Evolutionary conservation across 225 moss, liverwort and hornwort genomes (phyloP), one percentile per base, ranked within the genome.

Genomic region (Physcomitrellopsis africana): DNA sequence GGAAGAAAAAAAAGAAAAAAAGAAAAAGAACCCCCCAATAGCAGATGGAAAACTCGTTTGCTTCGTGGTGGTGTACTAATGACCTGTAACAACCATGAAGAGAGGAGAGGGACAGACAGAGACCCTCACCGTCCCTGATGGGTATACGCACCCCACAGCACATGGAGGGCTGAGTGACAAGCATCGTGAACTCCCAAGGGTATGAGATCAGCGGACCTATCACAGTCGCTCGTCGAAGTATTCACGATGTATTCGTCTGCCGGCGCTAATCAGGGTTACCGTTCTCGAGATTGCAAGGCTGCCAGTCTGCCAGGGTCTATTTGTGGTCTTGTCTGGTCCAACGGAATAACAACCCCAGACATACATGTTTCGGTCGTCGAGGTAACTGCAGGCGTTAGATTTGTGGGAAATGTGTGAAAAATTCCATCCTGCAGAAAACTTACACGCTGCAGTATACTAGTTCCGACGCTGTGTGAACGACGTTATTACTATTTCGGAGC

Each of bases 81-180:
- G 80, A 63, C 74, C 70, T 71, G 73, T 77, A 69, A 73, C 80
- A 41, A 80, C 69, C 69, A 45, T 61, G 74, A 70, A 68, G 37
- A 51, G 65, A 60, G 29, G 77, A 55, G 53, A 37, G 52, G 32
- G 77, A 52, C 76, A 32, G 52, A 69, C 18, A 37, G 60, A 43
- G 56, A 68, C 68, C 15, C 10, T 22, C 22, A 37, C 48, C 48
- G 70, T 71, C 77, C 64, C 55, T 20, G 77, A 71, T 3, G 48
- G 56, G 55, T 46, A 63, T 65, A 64, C 27, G 55, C 64, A 70
- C 46, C 62, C 58, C 63, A 64, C 55, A 64, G 77, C 77, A 71
- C 71, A 78, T 78, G 77, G 65, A 56, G 54, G 78, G 32, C 3
- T 72, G 62, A 24, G 49, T 22, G 45, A 44, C 24, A 72, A 72